Conservation (phyloP, 1,139 yeast species). For the Yamadazyma pseudoaaseri region DNA sequence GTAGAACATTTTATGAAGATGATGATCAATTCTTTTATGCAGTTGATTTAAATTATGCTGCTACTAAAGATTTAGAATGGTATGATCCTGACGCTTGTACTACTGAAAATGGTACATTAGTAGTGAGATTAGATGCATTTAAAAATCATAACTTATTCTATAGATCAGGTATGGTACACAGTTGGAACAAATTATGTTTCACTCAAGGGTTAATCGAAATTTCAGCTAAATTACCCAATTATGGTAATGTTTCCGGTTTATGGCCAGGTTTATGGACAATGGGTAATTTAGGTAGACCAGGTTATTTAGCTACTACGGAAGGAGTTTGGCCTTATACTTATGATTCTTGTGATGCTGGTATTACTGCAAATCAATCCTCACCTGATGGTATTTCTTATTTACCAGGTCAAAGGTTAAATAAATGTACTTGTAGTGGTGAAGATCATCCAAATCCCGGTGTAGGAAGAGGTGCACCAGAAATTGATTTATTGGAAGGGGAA, state of each 20-base stretch:
- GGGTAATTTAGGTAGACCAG: slow-evolving; percentile 86
- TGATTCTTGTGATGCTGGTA: slow-evolving; percentile 80
- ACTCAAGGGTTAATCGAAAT: slow-evolving; percentile 73
- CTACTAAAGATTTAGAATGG: slow-evolving; percentile 85
- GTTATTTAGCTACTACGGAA: slow-evolving; percentile 73
- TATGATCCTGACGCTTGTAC: slow-evolving; percentile 79
- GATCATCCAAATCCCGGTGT: slow-evolving; percentile 77
- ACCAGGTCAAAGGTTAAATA: slow-evolving; percentile 71
- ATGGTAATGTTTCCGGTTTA: slow-evolving; percentile 66
- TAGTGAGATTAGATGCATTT: slow-evolving; percentile 70
- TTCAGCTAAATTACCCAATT: slow-evolving; percentile 69
- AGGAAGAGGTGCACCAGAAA: slow-evolving; percentile 91
- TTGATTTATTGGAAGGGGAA: slow-evolving; percentile 80
- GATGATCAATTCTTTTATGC: slow-evolving; percentile 86
- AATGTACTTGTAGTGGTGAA: slow-evolving; percentile 72
- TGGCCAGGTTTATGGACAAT: slow-evolving; percentile 94
- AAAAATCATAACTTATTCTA: slow-evolving; percentile 70
- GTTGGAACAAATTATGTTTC: slow-evolving; percentile 82
- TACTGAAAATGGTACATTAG: slow-evolving; percentile 65
- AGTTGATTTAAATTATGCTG: slow-evolving; percentile 72
- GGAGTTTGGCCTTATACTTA: slow-evolving; percentile 93
- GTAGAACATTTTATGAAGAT: slow-evolving; percentile 78
- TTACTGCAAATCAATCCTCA: slow-evolving; percentile 84
- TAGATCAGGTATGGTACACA: slow-evolving; percentile 82
- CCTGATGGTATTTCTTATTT: slow-evolving; percentile 77